These are phyloP conservation scores for Naganishia antarctica DNA, from an alignment of 768 basidiomycete species.

Conservation along the genomic window DNA sequence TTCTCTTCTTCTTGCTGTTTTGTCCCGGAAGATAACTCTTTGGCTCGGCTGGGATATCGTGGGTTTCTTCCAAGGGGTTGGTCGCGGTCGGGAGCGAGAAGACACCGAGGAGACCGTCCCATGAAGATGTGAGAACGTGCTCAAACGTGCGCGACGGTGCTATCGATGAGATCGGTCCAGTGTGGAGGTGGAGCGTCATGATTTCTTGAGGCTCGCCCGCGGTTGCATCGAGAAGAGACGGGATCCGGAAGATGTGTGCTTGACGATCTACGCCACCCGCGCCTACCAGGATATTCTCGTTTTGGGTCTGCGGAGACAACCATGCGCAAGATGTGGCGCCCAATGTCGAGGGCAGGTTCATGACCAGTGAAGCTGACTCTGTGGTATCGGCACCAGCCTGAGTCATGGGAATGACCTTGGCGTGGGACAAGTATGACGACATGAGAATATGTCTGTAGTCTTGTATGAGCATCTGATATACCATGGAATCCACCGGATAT, in stretches of 20 bases:
- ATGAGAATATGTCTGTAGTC: slow-evolving; percentile 45
- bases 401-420: slow-evolving; percentile 42
- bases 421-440: slow-evolving; percentile 46
- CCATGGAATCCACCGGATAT: no score
- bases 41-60: slow-evolving; percentile 60
- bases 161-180: slow-evolving; percentile 70
- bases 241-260: slow-evolving; percentile 46
- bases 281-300: slow-evolving; percentile 39
- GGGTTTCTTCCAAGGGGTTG: slow-evolving; percentile 59
- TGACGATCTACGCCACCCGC: slow-evolving; percentile 49
- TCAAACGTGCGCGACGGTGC: slow-evolving; percentile 57
- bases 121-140: slow-evolving; percentile 73
- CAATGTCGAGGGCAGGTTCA: slow-evolving; percentile 42
- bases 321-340: slow-evolving; percentile 47
- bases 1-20: slow-evolving; percentile 32
- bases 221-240: slow-evolving; percentile 48
- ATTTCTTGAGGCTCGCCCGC: slow-evolving; percentile 52
- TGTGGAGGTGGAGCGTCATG: slow-evolving; percentile 77
- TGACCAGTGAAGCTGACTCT: slow-evolving; percentile 36
- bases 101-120: slow-evolving; percentile 79
- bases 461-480: no score
- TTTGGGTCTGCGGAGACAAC: slow-evolving; percentile 31
- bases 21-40: slow-evolving; percentile 41
- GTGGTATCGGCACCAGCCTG: slow-evolving; percentile 27
- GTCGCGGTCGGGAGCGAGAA: slow-evolving; percentile 55